Evolutionary conservation across 208 protist genomes (phyloP).

Genomic region (Acanthamoeba rhysodes): DNA sequence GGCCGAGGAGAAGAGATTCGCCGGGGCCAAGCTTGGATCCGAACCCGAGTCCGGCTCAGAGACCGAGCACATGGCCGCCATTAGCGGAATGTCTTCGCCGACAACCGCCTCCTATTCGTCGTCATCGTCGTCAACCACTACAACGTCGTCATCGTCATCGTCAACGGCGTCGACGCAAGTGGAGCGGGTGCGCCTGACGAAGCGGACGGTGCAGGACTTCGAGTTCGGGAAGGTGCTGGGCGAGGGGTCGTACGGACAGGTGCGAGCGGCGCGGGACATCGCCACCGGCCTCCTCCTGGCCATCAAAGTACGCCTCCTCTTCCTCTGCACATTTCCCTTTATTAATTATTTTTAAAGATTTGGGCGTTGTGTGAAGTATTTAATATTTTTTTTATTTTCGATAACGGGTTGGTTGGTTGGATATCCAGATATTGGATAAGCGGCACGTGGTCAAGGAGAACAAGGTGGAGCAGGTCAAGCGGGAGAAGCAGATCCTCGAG

Average conservation of each 20-base stretch:
- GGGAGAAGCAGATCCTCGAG: slow-evolving; percentile 64
- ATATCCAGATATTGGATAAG: neutral
- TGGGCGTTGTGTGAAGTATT: no score
- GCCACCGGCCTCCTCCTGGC: neutral
- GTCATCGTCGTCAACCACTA: neutral
- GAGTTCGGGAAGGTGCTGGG: slow-evolving; percentile 50
- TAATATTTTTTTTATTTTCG: no score
- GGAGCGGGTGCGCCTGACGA: neutral
- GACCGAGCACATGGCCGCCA: no score
- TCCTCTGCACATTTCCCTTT: neutral
- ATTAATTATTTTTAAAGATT: no score
- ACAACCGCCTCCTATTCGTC: neutral
- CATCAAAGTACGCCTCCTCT: slow-evolving; percentile 4
- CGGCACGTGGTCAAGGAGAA: neutral
- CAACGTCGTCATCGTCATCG: neutral
- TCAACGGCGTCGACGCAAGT: no score
- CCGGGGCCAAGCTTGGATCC: neutral
- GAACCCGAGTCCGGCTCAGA: neutral
- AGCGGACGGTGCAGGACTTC: slow-evolving; percentile 42
- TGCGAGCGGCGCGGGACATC: slow-evolving; percentile 30
- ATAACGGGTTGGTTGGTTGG: neutral
- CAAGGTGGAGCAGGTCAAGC: slow-evolving; percentile 43
- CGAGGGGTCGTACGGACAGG: slow-evolving; percentile 59
- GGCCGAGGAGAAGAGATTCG: neutral
- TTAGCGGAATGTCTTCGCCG: no score